Conservation (phyloP, 345 rosid genomes). For the Fremontodendron californicum region DNA sequence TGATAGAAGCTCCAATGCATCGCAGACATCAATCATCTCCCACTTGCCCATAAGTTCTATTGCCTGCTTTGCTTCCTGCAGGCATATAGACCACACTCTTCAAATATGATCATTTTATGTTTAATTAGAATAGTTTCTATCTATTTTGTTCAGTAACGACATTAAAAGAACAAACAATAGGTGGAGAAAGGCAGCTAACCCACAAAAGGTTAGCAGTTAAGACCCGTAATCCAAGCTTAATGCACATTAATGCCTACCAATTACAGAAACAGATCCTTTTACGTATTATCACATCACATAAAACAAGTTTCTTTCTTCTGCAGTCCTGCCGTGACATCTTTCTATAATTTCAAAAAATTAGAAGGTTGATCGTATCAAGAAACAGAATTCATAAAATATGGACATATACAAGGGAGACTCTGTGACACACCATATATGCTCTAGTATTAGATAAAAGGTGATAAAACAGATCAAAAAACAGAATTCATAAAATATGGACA, state of each 20-base stretch:
- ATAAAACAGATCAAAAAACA: not conserved
- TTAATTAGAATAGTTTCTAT: not conserved
- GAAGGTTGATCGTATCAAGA: not conserved
- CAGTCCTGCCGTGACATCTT: not conserved
- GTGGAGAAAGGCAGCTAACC: not conserved
- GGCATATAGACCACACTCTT: slow-evolving; percentile 17
- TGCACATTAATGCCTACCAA: not conserved
- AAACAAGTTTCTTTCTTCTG: not conserved
- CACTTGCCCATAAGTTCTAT: slow-evolving; percentile 83
- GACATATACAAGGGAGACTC: not conserved
- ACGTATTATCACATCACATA: not conserved
- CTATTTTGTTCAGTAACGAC: not conserved
- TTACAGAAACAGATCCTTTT: not conserved
- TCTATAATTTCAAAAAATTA: not conserved
- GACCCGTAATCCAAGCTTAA: not conserved
- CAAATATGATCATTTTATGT: not conserved
- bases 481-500: not conserved
- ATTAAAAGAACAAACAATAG: slow-evolving; percentile 5
- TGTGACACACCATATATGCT: not conserved
- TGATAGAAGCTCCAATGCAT: slow-evolving; percentile 93
- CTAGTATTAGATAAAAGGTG: not conserved
- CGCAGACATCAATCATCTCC: slow-evolving; percentile 89
- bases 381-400: not conserved
- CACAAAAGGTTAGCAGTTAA: not conserved
- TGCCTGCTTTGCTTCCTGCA: slow-evolving; percentile 98